Evolutionary conservation across 2,329 filamentous ascomycete species (phyloP).

Genomic region (Lomentospora prolificans): DNA sequence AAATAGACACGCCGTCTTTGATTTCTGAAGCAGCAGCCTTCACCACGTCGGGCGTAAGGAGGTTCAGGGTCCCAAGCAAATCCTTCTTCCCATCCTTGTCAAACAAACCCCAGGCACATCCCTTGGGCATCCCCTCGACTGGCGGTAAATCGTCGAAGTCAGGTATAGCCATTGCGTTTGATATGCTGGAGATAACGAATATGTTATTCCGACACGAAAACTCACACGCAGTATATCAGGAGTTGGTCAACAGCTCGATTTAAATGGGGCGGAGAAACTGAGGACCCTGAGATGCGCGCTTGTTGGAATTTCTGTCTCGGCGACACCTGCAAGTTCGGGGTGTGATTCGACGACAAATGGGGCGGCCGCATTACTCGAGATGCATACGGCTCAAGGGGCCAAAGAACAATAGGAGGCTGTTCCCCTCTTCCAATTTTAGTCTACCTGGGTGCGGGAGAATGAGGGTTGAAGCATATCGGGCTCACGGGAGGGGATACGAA

Average conservation of each 20-base stretch:
- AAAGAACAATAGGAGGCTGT: too few species aligned
- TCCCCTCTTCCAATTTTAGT: too few species aligned
- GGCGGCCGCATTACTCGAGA: too few species aligned
- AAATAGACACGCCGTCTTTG: slow-evolving; percentile 34
- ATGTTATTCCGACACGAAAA: too few species aligned
- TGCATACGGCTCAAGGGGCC: too few species aligned
- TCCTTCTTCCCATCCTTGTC: slow-evolving; percentile 6
- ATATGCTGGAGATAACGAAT: not conserved
- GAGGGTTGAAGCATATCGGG: too few species aligned
- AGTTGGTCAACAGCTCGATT: too few species aligned
- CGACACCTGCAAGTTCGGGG: not conserved
- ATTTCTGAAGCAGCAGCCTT: not conserved
- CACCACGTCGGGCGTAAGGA: slow-evolving; percentile 2
- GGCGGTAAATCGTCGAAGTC: slow-evolving; percentile 4
- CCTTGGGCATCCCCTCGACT: slow-evolving; percentile 1
- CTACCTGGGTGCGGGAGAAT: not conserved
- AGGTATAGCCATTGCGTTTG: not conserved
- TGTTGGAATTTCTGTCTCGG: not conserved
- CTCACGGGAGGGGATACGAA: not conserved
- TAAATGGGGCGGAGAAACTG: not conserved
- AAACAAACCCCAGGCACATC: slow-evolving; percentile 5
- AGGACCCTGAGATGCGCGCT: not conserved
- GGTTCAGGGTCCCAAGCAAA: not conserved
- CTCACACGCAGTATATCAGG: too few species aligned
- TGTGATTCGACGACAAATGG: too few species aligned